Conservation (phyloP, 2,329 filamentous ascomycete genomes). For the Monascus ruber region DNA sequence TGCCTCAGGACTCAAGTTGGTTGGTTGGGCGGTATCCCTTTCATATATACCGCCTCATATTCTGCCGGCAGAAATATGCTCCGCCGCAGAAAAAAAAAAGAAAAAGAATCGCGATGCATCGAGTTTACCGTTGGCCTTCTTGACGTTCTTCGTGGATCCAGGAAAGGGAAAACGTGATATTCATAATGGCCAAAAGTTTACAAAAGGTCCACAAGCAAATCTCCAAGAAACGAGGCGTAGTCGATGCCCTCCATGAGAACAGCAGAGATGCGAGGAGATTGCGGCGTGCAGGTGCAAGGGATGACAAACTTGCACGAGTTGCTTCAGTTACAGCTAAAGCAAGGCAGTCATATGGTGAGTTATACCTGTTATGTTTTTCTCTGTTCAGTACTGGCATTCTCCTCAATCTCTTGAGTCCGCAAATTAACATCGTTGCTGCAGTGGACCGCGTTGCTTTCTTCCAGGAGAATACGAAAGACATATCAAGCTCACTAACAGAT, state of each 20-base stretch:
- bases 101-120: slow-evolving; percentile 1
- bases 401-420: not conserved
- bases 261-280: slow-evolving; percentile 77
- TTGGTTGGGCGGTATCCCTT: slow-evolving; percentile 6
- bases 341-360: slow-evolving; percentile 61
- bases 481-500: slow-evolving; percentile 22
- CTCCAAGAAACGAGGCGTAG: slow-evolving; percentile 68
- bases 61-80: slow-evolving; percentile 15
- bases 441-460: slow-evolving; percentile 62
- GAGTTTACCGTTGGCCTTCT: not conserved
- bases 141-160: not conserved
- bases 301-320: slow-evolving; percentile 68
- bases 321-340: slow-evolving; percentile 58
- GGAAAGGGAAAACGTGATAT: slow-evolving; percentile 1
- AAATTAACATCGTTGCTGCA: slow-evolving; percentile 19
- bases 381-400: not conserved
- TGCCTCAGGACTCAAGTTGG: not conserved
- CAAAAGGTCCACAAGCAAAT: slow-evolving; percentile 83
- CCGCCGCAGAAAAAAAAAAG: slow-evolving; percentile 13
- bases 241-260: slow-evolving; percentile 71
- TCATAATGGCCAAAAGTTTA: slow-evolving; percentile 61
- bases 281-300: slow-evolving; percentile 65
- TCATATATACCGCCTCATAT: slow-evolving; percentile 17
- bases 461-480: slow-evolving; percentile 46
- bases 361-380: not conserved